These are phyloP conservation scores for sunflower (Helianthus annuus) DNA, from an alignment of 129 eudicot genomes.

Conservation along the genomic window HanXRQr2.0-SUNRISE NC_035446.2:6450139-6450638, in stretches of 20 bases:
- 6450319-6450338: slow-evolving; percentile 66
- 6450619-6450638: slow-evolving; percentile 35
- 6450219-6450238: slow-evolving; percentile 70
- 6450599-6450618: slow-evolving; percentile 57
- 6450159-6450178: slow-evolving; percentile 56
- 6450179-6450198: slow-evolving; percentile 58
- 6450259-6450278: slow-evolving; percentile 65
- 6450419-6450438: slow-evolving; percentile 78
- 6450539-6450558: slow-evolving; percentile 86
- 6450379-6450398: slow-evolving; percentile 54
- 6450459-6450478: slow-evolving; percentile 55
- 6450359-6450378: slow-evolving; percentile 66
- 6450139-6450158: background rate
- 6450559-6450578: slow-evolving; percentile 61
- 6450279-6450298: slow-evolving; percentile 53
- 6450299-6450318: slow-evolving; percentile 54
- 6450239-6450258: slow-evolving; percentile 67
- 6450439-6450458: slow-evolving; percentile 70
- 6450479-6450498: slow-evolving; percentile 37
- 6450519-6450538: slow-evolving; percentile 61
- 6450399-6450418: slow-evolving; percentile 73
- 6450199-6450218: slow-evolving; percentile 57
- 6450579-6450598: slow-evolving; percentile 84
- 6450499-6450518: slow-evolving; percentile 1
- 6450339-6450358: slow-evolving; percentile 62